Evolutionary conservation across 192 early-diverging fungal species (phyloP), one percentile per base, ranked within the genome.

Genomic region (Thoreauomyces humboldtii): DNA sequence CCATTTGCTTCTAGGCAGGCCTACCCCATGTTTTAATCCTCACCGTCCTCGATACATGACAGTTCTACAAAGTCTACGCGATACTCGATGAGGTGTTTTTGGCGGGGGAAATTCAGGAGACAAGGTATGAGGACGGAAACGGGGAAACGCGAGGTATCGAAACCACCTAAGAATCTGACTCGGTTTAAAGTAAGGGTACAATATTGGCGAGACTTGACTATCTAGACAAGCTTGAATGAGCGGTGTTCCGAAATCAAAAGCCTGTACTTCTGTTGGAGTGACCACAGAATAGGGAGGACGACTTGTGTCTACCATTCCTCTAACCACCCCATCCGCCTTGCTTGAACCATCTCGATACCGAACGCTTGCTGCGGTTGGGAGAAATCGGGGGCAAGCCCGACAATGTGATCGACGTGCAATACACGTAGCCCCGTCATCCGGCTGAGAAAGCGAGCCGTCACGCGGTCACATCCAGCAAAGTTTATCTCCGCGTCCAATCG

Each of bases 101-200:
- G 61, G 95, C 93, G 0, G 95, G 97, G 21, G 97, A 99, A 76
- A 94, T 99, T 63, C 91, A 99, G 63, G 97, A 99, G 64, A 99
- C 93, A 7, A 94, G 92, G 74, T 76, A 52, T 29, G 21, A 6
- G 25, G 25, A 6, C 47, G 15, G 12, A 46, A 22, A 12, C 14
- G 44, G 4, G 5, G 2, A 22, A 22, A 7, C n/a, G 3, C 25
- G 5, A 6, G 4, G 19, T 46, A 46, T 17, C 25, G 4, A 2
- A 3, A 22, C 12, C 19, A n/a, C n/a, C n/a, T 41, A n/a, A 41
- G 41, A 64, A 33, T 61, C 33, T 34, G 22, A 33, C 24, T n/a
- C 11, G 11, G n/a, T 41, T 41, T 34, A 52, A 51, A 77, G 75
- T 54, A 84, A 84, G 74, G 57, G 55, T 25, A 63, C 75, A 1